Evolutionary conservation across 371 early-diverging fungal species (phyloP), one percentile per base, ranked within the genome.

Genomic region (Mucor indicus): DNA sequence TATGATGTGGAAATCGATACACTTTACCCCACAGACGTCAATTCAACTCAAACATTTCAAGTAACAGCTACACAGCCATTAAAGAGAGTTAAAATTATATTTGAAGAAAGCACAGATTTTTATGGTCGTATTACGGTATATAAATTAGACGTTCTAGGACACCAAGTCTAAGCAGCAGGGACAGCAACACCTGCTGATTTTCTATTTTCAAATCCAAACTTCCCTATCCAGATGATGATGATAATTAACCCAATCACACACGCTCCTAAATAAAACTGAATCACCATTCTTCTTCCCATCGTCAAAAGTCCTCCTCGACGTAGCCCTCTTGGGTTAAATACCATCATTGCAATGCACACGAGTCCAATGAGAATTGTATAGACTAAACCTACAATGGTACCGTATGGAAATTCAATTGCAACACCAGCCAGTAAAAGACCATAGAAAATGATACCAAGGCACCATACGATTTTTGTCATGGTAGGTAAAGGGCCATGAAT

Each of bases 101-200:
- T 92, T 67, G 76, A 80, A 59, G 78, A 73, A 35, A 86, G 89
- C 62, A 83, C 90, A 4, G 95, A 95, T 64, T 91, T 92, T 67
- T 93, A 86, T 69, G 95, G 95, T 27, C 79, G 95, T 29, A 84
- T 93, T 48, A 83, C 88, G 22, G 67, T 93, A 8, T 95, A 95
- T 60, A 74, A 81, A 22, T 63, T 93, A 39, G 87, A 91, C 46
- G 55, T 93, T 32, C 24, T 81, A 9, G 88, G 87, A 25, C 29
- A 27, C 11, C 29, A 47, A 37, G 10, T 21, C 3, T 48, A 19
- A 40, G 24, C 30, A 13, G 17, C 29, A 13, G n/a, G n/a, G n/a
- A 30, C 29, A 20, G 19, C 24, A 12, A 42, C 7, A 20, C 73
- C 69, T 15, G 75, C 67, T 20, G 58, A 69, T 31, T 60, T 60